phyloP scores from a whole-genome alignment of 2,329 filamentous ascomycete species.

The Fusarium subtropicale region DNA sequence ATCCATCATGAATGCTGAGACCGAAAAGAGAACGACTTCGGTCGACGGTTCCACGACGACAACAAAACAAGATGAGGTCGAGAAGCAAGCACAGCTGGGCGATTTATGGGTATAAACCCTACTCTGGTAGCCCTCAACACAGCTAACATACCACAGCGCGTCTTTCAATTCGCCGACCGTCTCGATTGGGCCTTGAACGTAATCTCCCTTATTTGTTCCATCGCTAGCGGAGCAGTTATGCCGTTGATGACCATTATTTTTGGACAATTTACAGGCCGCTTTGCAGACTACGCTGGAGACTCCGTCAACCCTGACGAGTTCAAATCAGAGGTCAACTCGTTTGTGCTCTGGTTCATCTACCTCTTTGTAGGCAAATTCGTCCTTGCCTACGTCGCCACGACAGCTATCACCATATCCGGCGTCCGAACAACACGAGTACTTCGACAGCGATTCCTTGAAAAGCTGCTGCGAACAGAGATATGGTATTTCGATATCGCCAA shows the following conservation, averaged over 20 bases:
- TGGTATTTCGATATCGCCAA: constrained; percentile 32
- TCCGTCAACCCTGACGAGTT: constrained; percentile 8
- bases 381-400: constrained; percentile 23
- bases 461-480: constrained; percentile 31
- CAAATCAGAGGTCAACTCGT: constrained; percentile 14
- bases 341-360: constrained; percentile 36
- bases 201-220: constrained; percentile 22
- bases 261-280: constrained; percentile 27
- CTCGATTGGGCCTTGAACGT: constrained; percentile 30
- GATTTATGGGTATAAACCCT: constrained; percentile 19
- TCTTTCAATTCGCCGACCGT: constrained; percentile 34
- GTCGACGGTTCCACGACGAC: constrained; percentile 11
- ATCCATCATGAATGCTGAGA: constrained; percentile 3
- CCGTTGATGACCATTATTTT: constrained; percentile 35
- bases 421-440: constrained; percentile 32
- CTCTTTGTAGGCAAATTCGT: constrained; percentile 32
- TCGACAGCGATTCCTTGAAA: constrained; percentile 21
- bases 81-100: constrained; percentile 11
- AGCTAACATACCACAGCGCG: constrained; percentile 14
- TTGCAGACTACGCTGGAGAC: constrained; percentile 27
- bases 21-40: constrained; percentile 12
- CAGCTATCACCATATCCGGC: constrained; percentile 16
- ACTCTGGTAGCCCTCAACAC: rapidly evolving
- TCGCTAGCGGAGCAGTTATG: constrained; percentile 22
- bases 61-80: constrained; percentile 9